Base-by-base conservation (phyloP, 345 rosid species). In the Pistacia atlantica region DNA sequence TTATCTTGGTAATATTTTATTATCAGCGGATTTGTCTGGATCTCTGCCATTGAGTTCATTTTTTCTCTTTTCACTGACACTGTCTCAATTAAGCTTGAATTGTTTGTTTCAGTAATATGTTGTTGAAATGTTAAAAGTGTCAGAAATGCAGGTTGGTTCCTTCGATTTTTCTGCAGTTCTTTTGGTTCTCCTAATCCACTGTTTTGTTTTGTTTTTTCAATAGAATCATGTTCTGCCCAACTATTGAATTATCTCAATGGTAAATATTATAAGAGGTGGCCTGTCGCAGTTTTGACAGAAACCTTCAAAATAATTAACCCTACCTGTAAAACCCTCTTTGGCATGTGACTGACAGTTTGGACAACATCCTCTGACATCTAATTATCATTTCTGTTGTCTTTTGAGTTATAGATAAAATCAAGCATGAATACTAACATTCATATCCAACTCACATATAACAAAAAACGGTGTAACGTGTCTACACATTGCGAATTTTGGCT, bases 391-490 rank as follows among this genome's bases (percentile, higher is more conserved):
- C 9, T 1, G 4, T 31, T 14, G 67, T 63, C 17, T 1, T 33
- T 63, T 63, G 17, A 35, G n/a, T 37, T 9, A n/a, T 25, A 37
- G 3, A 51, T n/a, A 13, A 68, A 48, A 14, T 28, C 59, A 38
- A 8, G n/a, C 25, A 10, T 8, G 33, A 14, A 17, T 4, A 25
- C 28, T 2, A 16, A 25, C n/a, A 46, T 8, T 18, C 33, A n/a
- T n/a, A 17, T n/a, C 65, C 35, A 25, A 20, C 28, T 11, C 18
- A 12, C 18, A 10, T 8, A 31, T 5, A 11, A 12, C 10, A 42
- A 51, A 55, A 68, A 1, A 0, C n/a, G 45, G 45, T 42, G 31
- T 22, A 59, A 77, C 75, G 72, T 62, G 75, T 55, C 61, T 4
- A 22, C 58, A 8, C 12, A 9, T 2, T 13, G 22, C 0, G 62